These are phyloP conservation scores for Phytophthora boehmeriae DNA, from an alignment of 352 stramenopile genomes.

Conservation along the genomic window DNA sequence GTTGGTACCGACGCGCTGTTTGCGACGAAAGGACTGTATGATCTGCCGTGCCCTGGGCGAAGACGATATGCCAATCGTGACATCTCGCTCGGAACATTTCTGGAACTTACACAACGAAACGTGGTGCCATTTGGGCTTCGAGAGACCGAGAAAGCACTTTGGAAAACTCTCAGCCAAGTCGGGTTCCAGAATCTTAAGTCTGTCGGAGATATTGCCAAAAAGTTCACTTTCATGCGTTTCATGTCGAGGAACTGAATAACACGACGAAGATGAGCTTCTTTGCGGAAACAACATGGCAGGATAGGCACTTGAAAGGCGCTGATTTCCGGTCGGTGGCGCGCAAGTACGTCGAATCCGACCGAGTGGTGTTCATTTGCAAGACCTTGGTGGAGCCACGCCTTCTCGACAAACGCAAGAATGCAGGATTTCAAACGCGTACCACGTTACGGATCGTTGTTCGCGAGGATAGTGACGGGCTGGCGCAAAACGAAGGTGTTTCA, in stretches of 20 bases:
- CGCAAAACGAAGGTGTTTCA: too few species aligned
- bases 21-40: constrained; percentile 10
- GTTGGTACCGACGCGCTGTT: constrained; percentile 23
- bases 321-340: constrained; percentile 16
- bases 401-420: too few species aligned
- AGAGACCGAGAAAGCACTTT: constrained; percentile 14
- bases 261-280: constrained; percentile 13
- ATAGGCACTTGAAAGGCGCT: constrained; percentile 5
- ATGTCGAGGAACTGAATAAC: constrained; percentile 15
- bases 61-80: constrained; percentile 13
- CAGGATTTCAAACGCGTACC: too few species aligned
- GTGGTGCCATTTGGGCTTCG: constrained; percentile 25
- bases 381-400: constrained; percentile 16
- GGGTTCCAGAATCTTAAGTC: not conserved
- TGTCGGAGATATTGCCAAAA: not conserved
- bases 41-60: constrained; percentile 28
- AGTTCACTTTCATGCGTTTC: constrained; percentile 4
- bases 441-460: too few species aligned
- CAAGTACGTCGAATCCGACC: constrained; percentile 29
- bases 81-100: constrained; percentile 23
- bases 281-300: too few species aligned
- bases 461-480: too few species aligned
- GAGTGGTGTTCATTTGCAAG: constrained; percentile 29
- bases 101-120: constrained; percentile 33
- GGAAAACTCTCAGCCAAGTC: constrained; percentile 7